phyloP scores from a whole-genome alignment of 345 rosid genomes.

The Limnanthes douglasii region DNA sequence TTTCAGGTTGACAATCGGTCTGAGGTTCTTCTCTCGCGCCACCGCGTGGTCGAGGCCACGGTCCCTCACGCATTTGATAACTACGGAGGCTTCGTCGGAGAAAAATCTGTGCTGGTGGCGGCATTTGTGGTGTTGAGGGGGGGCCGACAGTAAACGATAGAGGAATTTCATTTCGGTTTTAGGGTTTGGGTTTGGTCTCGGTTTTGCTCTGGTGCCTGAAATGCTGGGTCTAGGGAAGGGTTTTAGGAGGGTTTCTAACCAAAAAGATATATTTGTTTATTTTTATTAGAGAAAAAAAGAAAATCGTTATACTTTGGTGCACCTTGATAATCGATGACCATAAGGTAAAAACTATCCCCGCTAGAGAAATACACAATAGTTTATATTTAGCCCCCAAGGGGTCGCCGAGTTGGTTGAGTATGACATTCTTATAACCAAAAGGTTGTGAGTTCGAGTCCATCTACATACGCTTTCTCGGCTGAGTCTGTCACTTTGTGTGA shows the following conservation, averaged over 20 bases:
- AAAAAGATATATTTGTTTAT: too few species aligned
- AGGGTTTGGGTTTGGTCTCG: slow-evolving; percentile 6
- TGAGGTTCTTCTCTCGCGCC: slow-evolving; percentile 67
- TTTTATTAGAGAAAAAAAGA: too few species aligned
- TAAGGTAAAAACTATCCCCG: too few species aligned
- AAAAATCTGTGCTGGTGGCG: slow-evolving; percentile 15
- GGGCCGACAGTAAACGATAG: slow-evolving; percentile 11
- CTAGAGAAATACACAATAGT: too few species aligned
- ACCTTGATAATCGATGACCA: too few species aligned
- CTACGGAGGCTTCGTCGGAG: slow-evolving; percentile 14
- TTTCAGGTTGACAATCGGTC: slow-evolving; percentile 47
- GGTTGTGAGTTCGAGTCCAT: too few species aligned
- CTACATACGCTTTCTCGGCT: too few species aligned
- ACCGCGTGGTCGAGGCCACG: slow-evolving; percentile 97
- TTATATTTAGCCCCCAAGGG: too few species aligned
- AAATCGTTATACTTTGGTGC: too few species aligned
- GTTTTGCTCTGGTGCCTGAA: neutral
- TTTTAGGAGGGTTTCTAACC: slow-evolving; percentile 19
- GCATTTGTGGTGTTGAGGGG: neutral
- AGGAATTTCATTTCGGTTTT: slow-evolving; percentile 16
- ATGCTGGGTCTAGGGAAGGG: slow-evolving; percentile 7
- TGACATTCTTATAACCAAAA: too few species aligned
- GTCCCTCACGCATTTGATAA: slow-evolving; percentile 47
- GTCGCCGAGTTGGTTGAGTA: too few species aligned
- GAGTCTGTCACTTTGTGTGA: too few species aligned